Evolutionary conservation across 169 alveolate species (phyloP).

Genomic region (Babesia ovata): DNA sequence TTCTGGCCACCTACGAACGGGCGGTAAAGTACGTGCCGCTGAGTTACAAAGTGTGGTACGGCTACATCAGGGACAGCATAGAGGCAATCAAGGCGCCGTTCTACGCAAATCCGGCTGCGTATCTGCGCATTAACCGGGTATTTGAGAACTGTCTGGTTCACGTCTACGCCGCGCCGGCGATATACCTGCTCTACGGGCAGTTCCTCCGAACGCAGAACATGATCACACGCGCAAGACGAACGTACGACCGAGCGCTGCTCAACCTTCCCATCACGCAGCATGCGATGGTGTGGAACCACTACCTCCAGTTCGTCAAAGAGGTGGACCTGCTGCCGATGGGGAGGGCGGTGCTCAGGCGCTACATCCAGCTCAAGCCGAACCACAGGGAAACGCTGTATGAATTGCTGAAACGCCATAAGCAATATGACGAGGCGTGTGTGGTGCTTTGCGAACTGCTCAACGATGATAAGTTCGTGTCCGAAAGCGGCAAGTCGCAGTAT

Average conservation of each 20-base stretch:
- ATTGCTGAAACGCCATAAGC: conserved; percentile 65
- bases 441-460: conserved; percentile 78
- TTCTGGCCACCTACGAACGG: conserved; percentile 83
- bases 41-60: conserved; percentile 88
- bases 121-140: conserved; percentile 70
- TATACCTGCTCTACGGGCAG: conserved; percentile 86
- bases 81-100: conserved; percentile 35
- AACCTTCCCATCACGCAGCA: conserved; percentile 88
- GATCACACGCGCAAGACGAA: conserved; percentile 81
- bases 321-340: conserved; percentile 74
- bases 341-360: conserved; percentile 79
- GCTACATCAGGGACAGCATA: conserved; percentile 74
- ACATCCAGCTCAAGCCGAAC: conserved; percentile 79
- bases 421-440: conserved; percentile 78
- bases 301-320: conserved; percentile 78
- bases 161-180: conserved; percentile 83
- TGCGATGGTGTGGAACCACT: conserved; percentile 83
- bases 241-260: conserved; percentile 82
- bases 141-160: conserved; percentile 85
- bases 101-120: conserved; percentile 59
- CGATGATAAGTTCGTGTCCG: conserved; percentile 79
- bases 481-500: conserved; percentile 78
- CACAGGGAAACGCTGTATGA: conserved; percentile 81
- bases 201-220: conserved; percentile 75
- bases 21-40: conserved; percentile 86